Base-by-base conservation (phyloP, 345 rosid species). In the Salix exigua region DNA sequence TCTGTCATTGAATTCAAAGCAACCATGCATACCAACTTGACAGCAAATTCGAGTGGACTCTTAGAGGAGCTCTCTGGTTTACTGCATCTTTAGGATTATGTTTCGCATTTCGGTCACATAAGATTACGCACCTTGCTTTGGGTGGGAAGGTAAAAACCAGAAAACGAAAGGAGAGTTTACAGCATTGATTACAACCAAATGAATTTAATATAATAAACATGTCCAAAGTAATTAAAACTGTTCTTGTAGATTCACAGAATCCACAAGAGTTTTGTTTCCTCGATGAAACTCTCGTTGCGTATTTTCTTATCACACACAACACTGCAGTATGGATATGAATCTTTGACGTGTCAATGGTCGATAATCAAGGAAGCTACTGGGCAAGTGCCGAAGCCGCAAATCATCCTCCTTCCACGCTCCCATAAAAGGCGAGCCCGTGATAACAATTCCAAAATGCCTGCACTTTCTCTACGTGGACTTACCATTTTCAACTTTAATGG, bases 401-500 rank as follows among this genome's bases (percentile, higher is more conserved):
- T 28, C 67, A 31, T 71, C n/a, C 69, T n/a, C 2, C 28, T 55
- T 6, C 82, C 73, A 55, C 76, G 9, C 53, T 30, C 67, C 5
- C 1, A 30, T 7, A 26, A 14, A 46, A 25, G 17, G 61, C 61
- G 23, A 26, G 11, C 44, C 44, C 44, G 44, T 40, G 28, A 4
- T 40, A 23, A 6, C 10, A 50, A 6, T 1, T 25, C 28, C 18
- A 40, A 5, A 26, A 73, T 4, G 51, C 10, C 38, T 51, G 78
- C 53, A 48, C 26, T 55, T 60, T 73, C n/a, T 19, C 55, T 6
- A 46, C 78, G 82, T 82, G 78, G 74, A 38, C 28, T 31, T 35
- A 73, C 62, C 65, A 46, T n/a, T 0, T 6, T 48, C 53, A 2
- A n/a, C 78, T 79, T 79, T 77, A 77, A 83, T 84, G 78, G 31